phyloP scores from a whole-genome alignment of 768 basidiomycete genomes.

The Daedaleopsis sinensis region DNA sequence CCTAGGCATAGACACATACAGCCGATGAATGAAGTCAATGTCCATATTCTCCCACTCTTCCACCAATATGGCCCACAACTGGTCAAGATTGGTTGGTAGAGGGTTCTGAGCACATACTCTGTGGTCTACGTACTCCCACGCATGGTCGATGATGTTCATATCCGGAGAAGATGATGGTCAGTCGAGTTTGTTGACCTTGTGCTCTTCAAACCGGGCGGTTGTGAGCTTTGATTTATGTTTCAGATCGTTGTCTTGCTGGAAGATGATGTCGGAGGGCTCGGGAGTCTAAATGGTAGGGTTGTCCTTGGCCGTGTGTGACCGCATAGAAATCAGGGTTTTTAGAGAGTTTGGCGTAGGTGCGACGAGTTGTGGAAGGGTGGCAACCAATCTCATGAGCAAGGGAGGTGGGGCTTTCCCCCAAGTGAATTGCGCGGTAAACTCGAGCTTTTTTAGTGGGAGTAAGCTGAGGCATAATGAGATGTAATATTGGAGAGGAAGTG shows the following conservation, averaged over 20 bases:
- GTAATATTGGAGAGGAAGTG: no score
- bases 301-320: no score
- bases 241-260: conserved; percentile 8
- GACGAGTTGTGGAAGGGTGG: no score
- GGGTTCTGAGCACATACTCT: background rate
- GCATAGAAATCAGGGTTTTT: no score
- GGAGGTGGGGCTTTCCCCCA: no score
- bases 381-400: no score
- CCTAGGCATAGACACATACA: background rate
- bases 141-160: conserved; percentile 11
- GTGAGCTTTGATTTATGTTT: conserved; percentile 5
- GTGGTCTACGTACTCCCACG: background rate
- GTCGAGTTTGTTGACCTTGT: background rate
- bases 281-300: no score
- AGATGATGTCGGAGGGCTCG: background rate
- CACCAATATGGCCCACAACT: background rate
- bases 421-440: no score
- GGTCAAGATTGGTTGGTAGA: background rate
- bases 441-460: no score
- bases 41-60: background rate
- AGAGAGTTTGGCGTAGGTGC: no score
- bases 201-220: background rate
- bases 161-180: conserved; percentile 1
- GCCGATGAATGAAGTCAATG: background rate
- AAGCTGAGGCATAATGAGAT: no score